Evolutionary conservation across 108 stramenopile species (phyloP), one percentile per base, ranked within the genome.

Genomic region (Fistulifera pelliculosa): DNA sequence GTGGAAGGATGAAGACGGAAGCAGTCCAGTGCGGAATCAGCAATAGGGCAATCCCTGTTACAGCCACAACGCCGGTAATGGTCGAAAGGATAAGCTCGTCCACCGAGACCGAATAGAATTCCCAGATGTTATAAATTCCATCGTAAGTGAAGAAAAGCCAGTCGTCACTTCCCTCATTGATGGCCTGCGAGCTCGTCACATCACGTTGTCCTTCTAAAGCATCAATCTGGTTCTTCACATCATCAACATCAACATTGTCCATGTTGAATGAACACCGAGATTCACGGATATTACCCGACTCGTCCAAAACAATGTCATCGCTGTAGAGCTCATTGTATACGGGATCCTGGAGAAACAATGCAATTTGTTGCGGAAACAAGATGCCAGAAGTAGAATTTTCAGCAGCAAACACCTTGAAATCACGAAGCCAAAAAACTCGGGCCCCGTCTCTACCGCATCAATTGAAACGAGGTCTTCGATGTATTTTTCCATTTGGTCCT

Each of bases 11-110:
- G 25, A 51, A n/a, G 22, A n/a, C 25, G 50, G 18, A 2, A 24
- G 18, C 18, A 51, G 24, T 8, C 55, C 61, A 62, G 44, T 69
- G 68, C 12, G 70, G 70, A 14, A 71, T 47, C n/a, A 65, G 55
- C n/a, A 71, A 14, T 25, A 63, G 19, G 11, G 70, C 25, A 5
- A 71, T 43, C 12, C 59, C 47, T 5, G 70, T 47, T 11, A 71
- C 70, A 28, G 56, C 38, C 15, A 43, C 35, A 25, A 71, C 59
- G 1, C 62, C 62, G 12, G 21, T 35, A 35, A 35, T 35, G 3
- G 31, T 35, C 8, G 31, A 6, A 22, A 51, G 24, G 11, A 51
- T 51, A 5, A 71, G 44, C 39, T 71, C 70, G 16, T 51, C 28
- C 21, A 52, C 54, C 10, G 58, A 58, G 6, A 52, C 71, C 7